Percentiles rank a stretch among this genome's conserved stretches.
Evolutionary conservation across 2,329 filamentous ascomycete species (phyloP).

Genomic region (Sporothrix humicola): DNA sequence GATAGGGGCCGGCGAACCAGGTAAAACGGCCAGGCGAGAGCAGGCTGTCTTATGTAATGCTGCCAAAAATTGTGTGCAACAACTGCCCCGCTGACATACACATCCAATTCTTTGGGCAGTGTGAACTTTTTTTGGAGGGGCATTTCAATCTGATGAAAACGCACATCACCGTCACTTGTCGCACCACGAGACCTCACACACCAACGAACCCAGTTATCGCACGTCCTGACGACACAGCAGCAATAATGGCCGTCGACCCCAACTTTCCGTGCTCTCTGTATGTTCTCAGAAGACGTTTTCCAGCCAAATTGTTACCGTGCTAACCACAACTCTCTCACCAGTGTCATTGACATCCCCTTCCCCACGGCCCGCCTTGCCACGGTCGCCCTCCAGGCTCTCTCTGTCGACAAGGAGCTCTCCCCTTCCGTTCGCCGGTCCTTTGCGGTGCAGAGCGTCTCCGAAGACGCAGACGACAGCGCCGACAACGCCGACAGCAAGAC

Average conservation of each 20-base stretch:
- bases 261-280: conserved; percentile 70
- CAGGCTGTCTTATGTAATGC: conserved; percentile 1
- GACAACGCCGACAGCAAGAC: conserved; percentile 42
- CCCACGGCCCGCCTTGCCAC: conserved; percentile 78
- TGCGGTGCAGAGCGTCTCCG: conserved; percentile 47
- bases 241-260: conserved; percentile 48
- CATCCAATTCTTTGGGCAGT: background rate
- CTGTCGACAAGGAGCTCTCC: conserved; percentile 89
- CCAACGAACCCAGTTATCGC: background rate
- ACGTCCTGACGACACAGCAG: background rate
- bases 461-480: background rate
- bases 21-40: background rate
- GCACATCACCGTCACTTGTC: background rate
- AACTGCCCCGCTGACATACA: conserved; percentile 21
- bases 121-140: background rate
- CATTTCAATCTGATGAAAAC: background rate
- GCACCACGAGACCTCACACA: background rate
- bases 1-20: background rate
- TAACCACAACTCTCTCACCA: conserved; percentile 29
- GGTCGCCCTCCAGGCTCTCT: conserved; percentile 74
- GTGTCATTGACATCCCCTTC: conserved; percentile 79
- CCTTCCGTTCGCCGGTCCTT: conserved; percentile 78
- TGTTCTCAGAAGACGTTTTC: conserved; percentile 41
- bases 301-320: background rate
- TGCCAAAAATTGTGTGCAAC: background rate